Evolutionary conservation across 2,329 filamentous ascomycete genomes (phyloP), one percentile per base, ranked within the genome.

Genomic region (Diplodia corticola): DNA sequence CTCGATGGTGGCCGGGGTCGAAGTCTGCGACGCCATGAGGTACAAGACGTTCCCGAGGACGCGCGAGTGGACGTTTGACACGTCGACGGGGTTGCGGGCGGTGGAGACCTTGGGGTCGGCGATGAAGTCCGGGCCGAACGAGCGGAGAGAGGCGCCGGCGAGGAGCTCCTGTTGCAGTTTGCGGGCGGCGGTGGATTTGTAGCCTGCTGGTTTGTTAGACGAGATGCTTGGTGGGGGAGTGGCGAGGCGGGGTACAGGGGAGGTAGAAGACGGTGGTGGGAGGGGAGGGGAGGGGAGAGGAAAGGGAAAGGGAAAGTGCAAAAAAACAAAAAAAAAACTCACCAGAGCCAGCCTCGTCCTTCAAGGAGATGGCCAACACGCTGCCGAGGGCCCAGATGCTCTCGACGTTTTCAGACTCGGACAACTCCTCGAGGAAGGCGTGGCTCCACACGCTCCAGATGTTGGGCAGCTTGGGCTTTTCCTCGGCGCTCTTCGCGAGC

Each of bases 321-420:
- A 20, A 24, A 49, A 20, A 49, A 51, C 1, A 51, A 20, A 33
- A 33, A 13, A 37, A 57, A 64, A 44, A 73, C 77, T 71, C 75
- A 81, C 81, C 78, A 20, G 40, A 20, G 17, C 82, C 83, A 33
- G 75, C n/a, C 3, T 77, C 73, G 71, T 87, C 85, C 48, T 79
- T 78, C 24, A 88, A 70, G 13, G 81, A 81, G 44, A 96, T 88
- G 0, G 89, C 89, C 12, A 95, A 80, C 0, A 95, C 89, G 2
- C 86, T 90, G 0, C 92, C 92, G 1, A 95, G 78, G 0, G 91
- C 89, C 80, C 91, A 91, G 0, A 90, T 86, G 7, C 88, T 86
- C 2, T 86, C 81, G 0, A 95, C 86, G 6, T 35, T 37, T 1
- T 5, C n/a, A n/a, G n/a, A n/a, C 5, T 6, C 26, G 9, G 22